Percentiles rank a stretch among this genome's conserved stretches.
Evolutionary conservation across 176 grass and related monocot genomes (phyloP).

Genomic region (Guadua angustifolia): DNA sequence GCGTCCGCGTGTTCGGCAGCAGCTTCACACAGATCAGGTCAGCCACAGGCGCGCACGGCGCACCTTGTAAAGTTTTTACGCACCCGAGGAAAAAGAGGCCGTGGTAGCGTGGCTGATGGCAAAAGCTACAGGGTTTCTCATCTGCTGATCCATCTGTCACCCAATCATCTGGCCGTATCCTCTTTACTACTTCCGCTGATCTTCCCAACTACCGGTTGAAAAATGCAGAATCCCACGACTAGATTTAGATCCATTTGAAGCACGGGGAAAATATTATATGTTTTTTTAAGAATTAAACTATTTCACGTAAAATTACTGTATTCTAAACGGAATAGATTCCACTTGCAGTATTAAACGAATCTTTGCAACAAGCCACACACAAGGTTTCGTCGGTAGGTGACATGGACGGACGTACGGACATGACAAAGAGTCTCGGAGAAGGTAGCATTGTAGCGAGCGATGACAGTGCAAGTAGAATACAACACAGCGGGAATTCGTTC

Average conservation of each 20-base stretch:
- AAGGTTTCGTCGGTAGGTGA: too few species aligned
- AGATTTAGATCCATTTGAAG: too few species aligned
- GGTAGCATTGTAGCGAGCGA: too few species aligned
- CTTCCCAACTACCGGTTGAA: neutral
- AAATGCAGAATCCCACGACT: neutral
- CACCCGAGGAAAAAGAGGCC: neutral
- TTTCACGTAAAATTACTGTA: too few species aligned
- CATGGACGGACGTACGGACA: neutral
- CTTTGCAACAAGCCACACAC: too few species aligned
- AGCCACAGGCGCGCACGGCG: neutral
- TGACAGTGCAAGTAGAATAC: neutral
- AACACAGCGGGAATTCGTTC: neutral
- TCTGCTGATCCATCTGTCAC: neutral
- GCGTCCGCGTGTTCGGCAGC: slow-evolving; percentile 3
- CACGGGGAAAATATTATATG: too few species aligned
- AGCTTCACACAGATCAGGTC: neutral
- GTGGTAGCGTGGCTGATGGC: neutral
- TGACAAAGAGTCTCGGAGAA: neutral
- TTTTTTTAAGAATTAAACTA: too few species aligned
- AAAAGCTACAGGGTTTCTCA: neutral
- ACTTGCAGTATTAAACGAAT: too few species aligned
- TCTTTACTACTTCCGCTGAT: neutral
- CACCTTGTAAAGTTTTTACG: neutral
- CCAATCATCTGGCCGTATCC: neutral
- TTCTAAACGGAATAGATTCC: too few species aligned